A percentile compares a stretch with the other conserved stretches of the same genome.
Conservation (phyloP, 1,284 basidiomycete genomes). For the Heterobasidion annosum region DNA sequence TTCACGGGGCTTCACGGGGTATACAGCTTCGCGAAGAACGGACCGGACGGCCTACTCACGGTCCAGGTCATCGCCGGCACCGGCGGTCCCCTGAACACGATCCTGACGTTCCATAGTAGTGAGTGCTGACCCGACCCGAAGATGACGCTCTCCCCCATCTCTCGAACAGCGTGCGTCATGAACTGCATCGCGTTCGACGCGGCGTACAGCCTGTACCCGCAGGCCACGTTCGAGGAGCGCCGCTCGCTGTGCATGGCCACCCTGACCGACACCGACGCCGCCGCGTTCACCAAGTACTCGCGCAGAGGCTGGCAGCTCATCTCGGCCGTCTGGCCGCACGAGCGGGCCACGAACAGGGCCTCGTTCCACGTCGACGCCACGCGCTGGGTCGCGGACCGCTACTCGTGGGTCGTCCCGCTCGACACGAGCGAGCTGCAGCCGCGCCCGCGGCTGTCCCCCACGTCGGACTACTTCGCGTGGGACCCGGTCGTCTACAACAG, state of each 20-base stretch:
- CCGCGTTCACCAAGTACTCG: conserved; percentile 17
- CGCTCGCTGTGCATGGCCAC: conserved; percentile 1
- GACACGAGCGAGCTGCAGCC: not conserved
- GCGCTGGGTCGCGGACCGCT: not conserved
- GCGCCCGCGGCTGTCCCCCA: not conserved
- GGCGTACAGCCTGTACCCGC: conserved; percentile 14
- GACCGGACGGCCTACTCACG: too few relatives aligned
- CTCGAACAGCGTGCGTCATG: conserved; percentile 12
- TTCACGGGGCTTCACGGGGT: too few relatives aligned
- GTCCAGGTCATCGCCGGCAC: too few relatives aligned
- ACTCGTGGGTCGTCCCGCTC: not conserved
- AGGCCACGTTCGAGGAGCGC: conserved; percentile 12
- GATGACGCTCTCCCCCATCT: too few relatives aligned
- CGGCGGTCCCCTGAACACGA: conserved; percentile 18
- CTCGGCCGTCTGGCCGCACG: not conserved
- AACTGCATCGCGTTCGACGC: conserved; percentile 12
- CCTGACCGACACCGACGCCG: not conserved
- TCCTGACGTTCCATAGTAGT: conserved; percentile 38
- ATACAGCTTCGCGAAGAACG: too few relatives aligned
- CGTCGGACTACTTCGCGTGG: not conserved
- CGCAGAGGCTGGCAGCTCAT: conserved; percentile 17
- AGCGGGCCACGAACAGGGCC: not conserved
- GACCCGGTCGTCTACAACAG: not conserved
- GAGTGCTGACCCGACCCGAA: conserved; percentile 9
- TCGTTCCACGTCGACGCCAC: not conserved